Base-by-base conservation (phyloP, 2,329 filamentous ascomycete species). In the Uncinocarpus reesii region DNA sequence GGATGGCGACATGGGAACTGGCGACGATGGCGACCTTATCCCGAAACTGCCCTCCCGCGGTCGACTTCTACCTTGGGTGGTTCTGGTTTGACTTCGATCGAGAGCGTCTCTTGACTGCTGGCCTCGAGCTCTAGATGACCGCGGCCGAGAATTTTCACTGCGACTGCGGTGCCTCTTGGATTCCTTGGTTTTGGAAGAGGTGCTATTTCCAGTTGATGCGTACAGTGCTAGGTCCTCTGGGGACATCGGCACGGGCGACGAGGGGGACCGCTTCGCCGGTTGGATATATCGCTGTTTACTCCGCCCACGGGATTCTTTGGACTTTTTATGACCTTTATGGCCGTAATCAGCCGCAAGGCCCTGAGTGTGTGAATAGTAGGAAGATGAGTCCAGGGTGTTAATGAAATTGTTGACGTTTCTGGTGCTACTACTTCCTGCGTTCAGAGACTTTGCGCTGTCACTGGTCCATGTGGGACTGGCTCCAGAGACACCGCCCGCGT, bases 211-310 rank as follows among this genome's bases (percentile, higher is more conserved):
- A 29, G 45, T 40, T 2, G 63, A 65, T 41, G 68, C 66, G 52
- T 70, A 72, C 37, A 62, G 60, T 42, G 67, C 60, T 51, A 86
- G 63, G 58, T 95, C 88, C 57, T 95, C 86, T 0, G 88, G 88
- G 2, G 89, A 94, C 89, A 95, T 95, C 2, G 89, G 87, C 1
- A 95, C 77, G 0, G 90, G 90, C 0, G 90, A 95, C 1, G 87
- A 93, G 0, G 90, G 90, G 1, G 90, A 95, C 18, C 85, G 77
- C 66, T 95, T 94, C 10, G 81, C 78, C 15, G 84, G 79, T 60
- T 80, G 83, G 53, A 83, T 87, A 54, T 81, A 83, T 18, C 82
- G 77, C 37, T 77, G 74, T 10, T 76, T 70, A 20, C 75, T 75
- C 53, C 85, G 77, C 16, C 84, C 85, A 49, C 85, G 80, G 35